Conservation (phyloP, 139 green algal species). For the Ulvella scutata region DNA sequence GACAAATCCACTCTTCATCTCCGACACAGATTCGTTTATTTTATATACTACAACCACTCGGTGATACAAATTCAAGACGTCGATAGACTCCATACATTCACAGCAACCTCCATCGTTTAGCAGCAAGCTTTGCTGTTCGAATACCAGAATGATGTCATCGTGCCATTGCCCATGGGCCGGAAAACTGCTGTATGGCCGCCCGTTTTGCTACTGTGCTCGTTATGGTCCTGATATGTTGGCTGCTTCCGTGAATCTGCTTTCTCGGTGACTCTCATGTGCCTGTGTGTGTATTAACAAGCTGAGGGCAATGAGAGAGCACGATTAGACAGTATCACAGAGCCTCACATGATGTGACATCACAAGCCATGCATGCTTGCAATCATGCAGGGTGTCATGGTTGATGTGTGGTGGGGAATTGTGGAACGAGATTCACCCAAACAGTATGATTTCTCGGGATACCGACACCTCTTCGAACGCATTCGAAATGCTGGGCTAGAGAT, state of each 20-base stretch:
- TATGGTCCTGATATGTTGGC: neutral
- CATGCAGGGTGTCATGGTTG: constrained; percentile 87
- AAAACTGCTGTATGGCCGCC: neutral
- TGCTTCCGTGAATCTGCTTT: neutral
- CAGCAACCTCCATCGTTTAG: too few relatives aligned
- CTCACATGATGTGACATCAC: neutral
- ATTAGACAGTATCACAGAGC: neutral
- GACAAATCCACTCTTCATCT: too few relatives aligned
- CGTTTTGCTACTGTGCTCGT: neutral
- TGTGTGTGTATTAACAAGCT: too few relatives aligned
- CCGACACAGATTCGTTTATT: too few relatives aligned
- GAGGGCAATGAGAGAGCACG: constrained; percentile 51
- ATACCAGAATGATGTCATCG: too few relatives aligned
- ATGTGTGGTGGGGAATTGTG: constrained; percentile 84
- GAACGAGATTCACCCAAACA: constrained; percentile 45
- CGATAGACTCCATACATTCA: too few relatives aligned
- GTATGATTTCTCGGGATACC: constrained; percentile 81
- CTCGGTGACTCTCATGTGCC: too few relatives aligned
- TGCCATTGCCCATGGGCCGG: neutral
- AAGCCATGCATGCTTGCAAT: constrained; percentile 49
- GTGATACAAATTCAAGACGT: too few relatives aligned
- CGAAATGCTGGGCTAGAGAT: constrained; percentile 31
- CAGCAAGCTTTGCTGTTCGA: too few relatives aligned
- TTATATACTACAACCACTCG: too few relatives aligned
- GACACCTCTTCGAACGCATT: constrained; percentile 33